phyloP scores from a whole-genome alignment of 352 stramenopile species.

The Globisporangium iwayamae region DNA sequence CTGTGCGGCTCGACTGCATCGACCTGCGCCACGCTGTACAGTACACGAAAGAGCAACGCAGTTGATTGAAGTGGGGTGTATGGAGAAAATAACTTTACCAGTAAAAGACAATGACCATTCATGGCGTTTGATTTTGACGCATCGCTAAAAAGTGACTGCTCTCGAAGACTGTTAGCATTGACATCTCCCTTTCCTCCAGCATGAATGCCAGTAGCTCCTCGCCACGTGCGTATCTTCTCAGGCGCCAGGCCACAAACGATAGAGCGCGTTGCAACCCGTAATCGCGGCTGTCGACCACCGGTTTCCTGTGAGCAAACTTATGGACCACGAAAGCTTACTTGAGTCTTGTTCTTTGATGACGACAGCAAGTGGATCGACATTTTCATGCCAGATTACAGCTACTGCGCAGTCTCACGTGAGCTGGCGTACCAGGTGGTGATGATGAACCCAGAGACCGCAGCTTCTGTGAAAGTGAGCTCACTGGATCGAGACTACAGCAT shows the following conservation, averaged over 20 bases:
- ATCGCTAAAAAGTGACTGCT: too few relatives aligned
- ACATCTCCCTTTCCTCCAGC: too few relatives aligned
- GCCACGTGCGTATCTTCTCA: too few relatives aligned
- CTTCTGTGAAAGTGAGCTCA: too few relatives aligned
- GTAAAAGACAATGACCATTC: not conserved
- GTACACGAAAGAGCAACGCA: slow-evolving; percentile 18
- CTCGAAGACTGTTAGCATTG: not conserved
- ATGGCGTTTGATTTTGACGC: not conserved
- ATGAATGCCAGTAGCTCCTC: too few relatives aligned
- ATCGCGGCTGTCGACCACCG: not conserved
- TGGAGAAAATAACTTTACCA: not conserved
- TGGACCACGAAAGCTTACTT: too few relatives aligned
- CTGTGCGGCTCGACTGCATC: slow-evolving; percentile 63
- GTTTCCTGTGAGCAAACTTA: not conserved
- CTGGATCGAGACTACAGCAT: not conserved
- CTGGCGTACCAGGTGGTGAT: not conserved
- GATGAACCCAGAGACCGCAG: not conserved
- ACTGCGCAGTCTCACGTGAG: not conserved
- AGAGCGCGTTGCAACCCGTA: not conserved
- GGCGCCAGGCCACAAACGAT: too few relatives aligned
- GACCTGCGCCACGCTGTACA: slow-evolving; percentile 54
- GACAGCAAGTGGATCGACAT: not conserved
- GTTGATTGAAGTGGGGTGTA: not conserved
- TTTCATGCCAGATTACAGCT: not conserved
- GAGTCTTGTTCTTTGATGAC: not conserved